Percentiles rank a stretch among this genome's conserved stretches.
Evolutionary conservation across 208 protist species (phyloP).

Genomic region (Leishmania tarentolae): DNA sequence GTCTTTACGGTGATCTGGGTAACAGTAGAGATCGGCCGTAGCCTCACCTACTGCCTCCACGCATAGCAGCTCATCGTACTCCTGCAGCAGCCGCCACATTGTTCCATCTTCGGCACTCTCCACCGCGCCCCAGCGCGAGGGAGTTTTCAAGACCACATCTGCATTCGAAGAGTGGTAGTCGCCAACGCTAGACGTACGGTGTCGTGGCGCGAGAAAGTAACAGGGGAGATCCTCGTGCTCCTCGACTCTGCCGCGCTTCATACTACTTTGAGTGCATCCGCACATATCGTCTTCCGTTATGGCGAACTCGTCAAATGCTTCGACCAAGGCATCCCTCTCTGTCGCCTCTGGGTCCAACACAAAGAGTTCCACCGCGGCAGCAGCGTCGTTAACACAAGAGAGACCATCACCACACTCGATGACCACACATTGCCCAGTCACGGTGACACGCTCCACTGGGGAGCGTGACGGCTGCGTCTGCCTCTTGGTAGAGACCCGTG

Average conservation of each 20-base stretch:
- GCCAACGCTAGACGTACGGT: neutral
- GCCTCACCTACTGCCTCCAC: constrained; percentile 34
- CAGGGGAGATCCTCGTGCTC: constrained; percentile 6
- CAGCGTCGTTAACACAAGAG: neutral
- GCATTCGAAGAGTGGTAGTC: constrained; percentile 1
- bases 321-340: constrained; percentile 19
- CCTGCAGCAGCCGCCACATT: constrained; percentile 18
- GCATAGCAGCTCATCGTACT: constrained; percentile 32
- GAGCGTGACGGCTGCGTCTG: neutral
- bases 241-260: constrained; percentile 17
- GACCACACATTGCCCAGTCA: constrained; percentile 14
- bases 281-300: constrained; percentile 17
- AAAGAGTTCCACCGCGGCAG: constrained; percentile 6
- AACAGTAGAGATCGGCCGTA: constrained; percentile 74
- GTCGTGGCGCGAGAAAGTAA: constrained; percentile 17
- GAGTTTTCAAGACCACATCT: neutral
- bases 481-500: neutral
- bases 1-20: constrained; percentile 86
- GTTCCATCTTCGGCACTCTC: constrained; percentile 21
- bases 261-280: no score
- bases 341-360: constrained; percentile 22
- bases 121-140: constrained; percentile 25
- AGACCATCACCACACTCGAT: constrained; percentile 20
- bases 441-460: constrained; percentile 22
- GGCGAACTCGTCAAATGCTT: constrained; percentile 30